phyloP scores from a whole-genome alignment of 306 rosid genomes.

The Mimosa pudica region DNA sequence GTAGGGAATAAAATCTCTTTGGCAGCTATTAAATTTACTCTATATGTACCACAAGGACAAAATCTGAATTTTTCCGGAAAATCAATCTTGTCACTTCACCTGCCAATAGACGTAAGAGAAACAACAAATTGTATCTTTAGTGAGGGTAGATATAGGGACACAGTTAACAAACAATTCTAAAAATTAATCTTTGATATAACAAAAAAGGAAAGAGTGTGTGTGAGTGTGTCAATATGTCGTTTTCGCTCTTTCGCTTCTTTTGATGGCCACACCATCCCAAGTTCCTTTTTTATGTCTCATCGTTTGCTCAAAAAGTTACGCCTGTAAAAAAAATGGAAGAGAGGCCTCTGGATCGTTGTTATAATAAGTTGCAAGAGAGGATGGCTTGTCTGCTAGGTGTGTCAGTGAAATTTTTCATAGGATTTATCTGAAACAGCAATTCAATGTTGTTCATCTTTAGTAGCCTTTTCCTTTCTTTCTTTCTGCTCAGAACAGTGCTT shows the following conservation, averaged over 20 bases:
- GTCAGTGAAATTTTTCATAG: slow-evolving; percentile 33
- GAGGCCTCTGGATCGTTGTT: slow-evolving; percentile 16
- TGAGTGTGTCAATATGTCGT: background rate
- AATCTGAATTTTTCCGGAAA: background rate
- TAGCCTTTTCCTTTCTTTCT: slow-evolving; percentile 12
- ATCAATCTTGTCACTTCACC: background rate
- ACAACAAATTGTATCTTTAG: background rate
- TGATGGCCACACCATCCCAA: slow-evolving; percentile 34
- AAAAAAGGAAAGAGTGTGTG: background rate
- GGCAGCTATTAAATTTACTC: background rate
- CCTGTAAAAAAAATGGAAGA: background rate
- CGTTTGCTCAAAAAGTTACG: slow-evolving; percentile 27
- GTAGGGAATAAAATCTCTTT: background rate
- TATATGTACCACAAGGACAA: background rate
- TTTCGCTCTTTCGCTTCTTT: slow-evolving; percentile 33
- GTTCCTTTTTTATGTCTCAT: slow-evolving; percentile 23
- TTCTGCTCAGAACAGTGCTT: slow-evolving; percentile 42
- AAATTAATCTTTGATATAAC: background rate
- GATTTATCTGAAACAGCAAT: slow-evolving; percentile 41
- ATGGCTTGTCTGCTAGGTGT: background rate
- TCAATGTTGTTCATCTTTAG: slow-evolving; percentile 31
- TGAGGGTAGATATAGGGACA: background rate
- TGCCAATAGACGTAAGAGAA: background rate
- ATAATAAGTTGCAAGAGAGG: background rate
- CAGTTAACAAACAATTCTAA: background rate